These are phyloP conservation scores for Tetrahymena malaccensis DNA, from an alignment of 73 alveolate species.

Conservation along the genomic window DNA sequence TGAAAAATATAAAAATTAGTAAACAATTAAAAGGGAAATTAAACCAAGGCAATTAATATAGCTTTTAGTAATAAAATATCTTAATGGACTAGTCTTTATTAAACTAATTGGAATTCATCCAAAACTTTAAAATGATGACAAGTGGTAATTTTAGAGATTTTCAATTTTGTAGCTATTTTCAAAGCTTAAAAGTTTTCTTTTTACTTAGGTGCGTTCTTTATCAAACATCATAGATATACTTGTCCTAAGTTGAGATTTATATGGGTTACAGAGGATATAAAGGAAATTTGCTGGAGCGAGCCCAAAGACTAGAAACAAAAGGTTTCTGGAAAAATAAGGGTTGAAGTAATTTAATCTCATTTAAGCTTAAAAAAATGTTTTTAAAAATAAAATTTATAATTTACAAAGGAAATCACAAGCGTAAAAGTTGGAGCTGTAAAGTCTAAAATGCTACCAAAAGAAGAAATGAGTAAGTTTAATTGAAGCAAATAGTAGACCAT, in stretches of 20 bases:
- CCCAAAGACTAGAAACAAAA: neutral
- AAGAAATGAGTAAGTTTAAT: neutral
- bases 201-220: neutral
- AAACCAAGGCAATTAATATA: too few relatives aligned
- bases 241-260: neutral
- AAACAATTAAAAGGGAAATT: too few relatives aligned
- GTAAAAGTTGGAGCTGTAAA: neutral
- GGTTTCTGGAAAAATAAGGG: neutral
- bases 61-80: too few relatives aligned
- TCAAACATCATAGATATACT: neutral
- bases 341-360: neutral
- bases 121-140: neutral
- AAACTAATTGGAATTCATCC: too few relatives aligned
- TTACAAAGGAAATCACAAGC: neutral
- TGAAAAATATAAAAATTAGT: too few relatives aligned
- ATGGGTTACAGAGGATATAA: neutral
- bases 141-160: neutral
- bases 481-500: neutral
- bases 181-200: neutral
- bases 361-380: neutral
- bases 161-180: too few relatives aligned
- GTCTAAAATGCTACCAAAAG: neutral
- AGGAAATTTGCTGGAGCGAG: neutral
- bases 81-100: neutral
- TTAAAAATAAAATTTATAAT: neutral